phyloP scores from a whole-genome alignment of 164 flowering plant species.

The Aristolochia contorta region DNA sequence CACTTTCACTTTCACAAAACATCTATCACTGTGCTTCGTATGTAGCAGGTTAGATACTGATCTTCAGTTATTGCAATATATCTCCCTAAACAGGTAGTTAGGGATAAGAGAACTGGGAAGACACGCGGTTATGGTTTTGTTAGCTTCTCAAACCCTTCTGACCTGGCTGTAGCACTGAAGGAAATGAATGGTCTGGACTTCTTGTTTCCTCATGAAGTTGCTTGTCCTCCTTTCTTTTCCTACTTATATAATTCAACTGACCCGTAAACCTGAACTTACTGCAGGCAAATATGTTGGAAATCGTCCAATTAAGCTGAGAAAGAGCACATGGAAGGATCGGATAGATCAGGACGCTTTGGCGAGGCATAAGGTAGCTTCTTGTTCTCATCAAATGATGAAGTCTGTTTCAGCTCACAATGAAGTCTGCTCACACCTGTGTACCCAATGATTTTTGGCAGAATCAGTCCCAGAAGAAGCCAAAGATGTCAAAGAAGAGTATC shows the following conservation, averaged over 20 bases:
- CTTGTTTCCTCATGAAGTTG: too few relatives aligned
- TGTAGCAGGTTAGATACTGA: not conserved
- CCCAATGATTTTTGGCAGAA: slow-evolving; percentile 35
- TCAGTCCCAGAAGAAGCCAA: slow-evolving; percentile 59
- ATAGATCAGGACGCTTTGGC: slow-evolving; percentile 61
- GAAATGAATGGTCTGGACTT: slow-evolving; percentile 29
- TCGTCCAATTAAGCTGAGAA: slow-evolving; percentile 41
- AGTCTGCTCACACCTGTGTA: not conserved
- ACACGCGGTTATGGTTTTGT: slow-evolving; percentile 56
- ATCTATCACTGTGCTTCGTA: not conserved
- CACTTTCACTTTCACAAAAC: too few relatives aligned
- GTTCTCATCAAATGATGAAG: not conserved
- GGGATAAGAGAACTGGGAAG: slow-evolving; percentile 44
- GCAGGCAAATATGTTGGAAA: slow-evolving; percentile 35
- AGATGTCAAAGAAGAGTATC: slow-evolving; percentile 64
- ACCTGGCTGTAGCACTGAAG: slow-evolving; percentile 34
- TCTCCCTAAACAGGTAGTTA: slow-evolving; percentile 22
- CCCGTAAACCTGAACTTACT: too few relatives aligned
- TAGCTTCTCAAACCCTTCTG: slow-evolving; percentile 40
- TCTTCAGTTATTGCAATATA: not conserved
- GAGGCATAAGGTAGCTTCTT: slow-evolving; percentile 53
- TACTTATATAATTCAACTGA: not conserved
- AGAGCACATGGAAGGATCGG: slow-evolving; percentile 85
- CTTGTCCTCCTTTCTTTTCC: not conserved
- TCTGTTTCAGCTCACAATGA: not conserved